Conservation (phyloP, 192 early-diverging fungal species). For the Obelidium mucronatum region DNA sequence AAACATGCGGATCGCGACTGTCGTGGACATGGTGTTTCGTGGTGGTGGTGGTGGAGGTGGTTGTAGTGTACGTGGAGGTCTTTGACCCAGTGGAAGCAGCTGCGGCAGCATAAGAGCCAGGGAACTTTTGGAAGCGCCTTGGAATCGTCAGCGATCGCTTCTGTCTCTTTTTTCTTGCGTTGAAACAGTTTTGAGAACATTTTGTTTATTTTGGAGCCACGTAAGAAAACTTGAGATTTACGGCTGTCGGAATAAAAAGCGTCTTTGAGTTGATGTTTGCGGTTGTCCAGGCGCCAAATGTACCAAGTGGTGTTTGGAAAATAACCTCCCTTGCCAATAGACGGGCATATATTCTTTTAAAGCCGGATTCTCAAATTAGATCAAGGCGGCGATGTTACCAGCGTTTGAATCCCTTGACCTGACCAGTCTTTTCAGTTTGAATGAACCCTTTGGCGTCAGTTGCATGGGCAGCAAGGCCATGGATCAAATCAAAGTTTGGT, state of each 20-base stretch:
- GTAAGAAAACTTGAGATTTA: constrained; percentile 12
- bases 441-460: constrained; percentile 66
- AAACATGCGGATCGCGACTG: constrained; percentile 12
- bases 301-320: constrained; percentile 30
- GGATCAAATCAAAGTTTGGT: constrained; percentile 71
- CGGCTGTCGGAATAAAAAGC: constrained; percentile 8
- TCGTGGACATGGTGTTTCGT: background rate
- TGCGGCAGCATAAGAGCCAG: too few species aligned
- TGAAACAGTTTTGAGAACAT: background rate
- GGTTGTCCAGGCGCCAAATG: constrained; percentile 36
- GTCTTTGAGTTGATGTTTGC: constrained; percentile 34
- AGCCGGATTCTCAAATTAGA: background rate
- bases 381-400: constrained; percentile 39
- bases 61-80: background rate
- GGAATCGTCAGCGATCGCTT: too few species aligned
- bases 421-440: constrained; percentile 72
- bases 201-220: background rate
- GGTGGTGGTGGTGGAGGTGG: background rate
- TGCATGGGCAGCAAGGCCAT: constrained; percentile 60
- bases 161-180: too few species aligned
- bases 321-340: constrained; percentile 43
- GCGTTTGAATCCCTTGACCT: constrained; percentile 67
- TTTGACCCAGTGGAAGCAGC: too few species aligned
- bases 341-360: constrained; percentile 32
- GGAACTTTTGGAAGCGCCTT: too few species aligned